Conservation (phyloP, 169 alveolate genomes). For the Eimeria acervulina region DNA sequence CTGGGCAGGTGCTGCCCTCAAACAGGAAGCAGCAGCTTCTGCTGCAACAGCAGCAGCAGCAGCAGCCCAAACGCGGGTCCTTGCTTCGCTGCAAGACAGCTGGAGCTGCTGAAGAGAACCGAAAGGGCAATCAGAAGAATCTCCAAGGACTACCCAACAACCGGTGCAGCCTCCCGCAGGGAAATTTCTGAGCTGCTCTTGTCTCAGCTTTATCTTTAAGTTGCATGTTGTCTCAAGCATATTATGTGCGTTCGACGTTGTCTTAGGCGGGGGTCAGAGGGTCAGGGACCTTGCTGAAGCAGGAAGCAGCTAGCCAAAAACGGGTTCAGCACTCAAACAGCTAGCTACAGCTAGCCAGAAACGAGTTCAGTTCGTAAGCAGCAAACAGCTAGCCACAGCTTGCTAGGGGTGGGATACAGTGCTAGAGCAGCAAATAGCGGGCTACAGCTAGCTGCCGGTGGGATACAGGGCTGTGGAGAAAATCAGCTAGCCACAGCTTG, state of each 20-base stretch:
- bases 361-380: too few species aligned
- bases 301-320: neutral
- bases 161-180: conserved; percentile 20
- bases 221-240: neutral
- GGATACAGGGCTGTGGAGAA: too few species aligned
- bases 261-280: neutral
- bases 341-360: too few species aligned
- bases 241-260: neutral
- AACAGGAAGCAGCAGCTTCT: neutral
- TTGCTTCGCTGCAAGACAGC: conserved; percentile 9
- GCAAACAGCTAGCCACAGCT: too few species aligned
- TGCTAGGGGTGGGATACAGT: too few species aligned
- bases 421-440: too few species aligned
- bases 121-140: neutral
- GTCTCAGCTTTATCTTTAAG: neutral
- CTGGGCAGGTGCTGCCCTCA: neutral
- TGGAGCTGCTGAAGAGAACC: neutral
- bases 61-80: conserved; percentile 4
- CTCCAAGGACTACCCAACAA: neutral
- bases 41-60: neutral
- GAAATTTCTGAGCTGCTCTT: neutral
- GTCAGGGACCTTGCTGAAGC: too few species aligned
- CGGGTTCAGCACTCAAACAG: neutral
- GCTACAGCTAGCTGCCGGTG: too few species aligned
- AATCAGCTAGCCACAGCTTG: too few species aligned